Conservation (phyloP, 164 flowering plant genomes). For the Echeveria elegans region DNA sequence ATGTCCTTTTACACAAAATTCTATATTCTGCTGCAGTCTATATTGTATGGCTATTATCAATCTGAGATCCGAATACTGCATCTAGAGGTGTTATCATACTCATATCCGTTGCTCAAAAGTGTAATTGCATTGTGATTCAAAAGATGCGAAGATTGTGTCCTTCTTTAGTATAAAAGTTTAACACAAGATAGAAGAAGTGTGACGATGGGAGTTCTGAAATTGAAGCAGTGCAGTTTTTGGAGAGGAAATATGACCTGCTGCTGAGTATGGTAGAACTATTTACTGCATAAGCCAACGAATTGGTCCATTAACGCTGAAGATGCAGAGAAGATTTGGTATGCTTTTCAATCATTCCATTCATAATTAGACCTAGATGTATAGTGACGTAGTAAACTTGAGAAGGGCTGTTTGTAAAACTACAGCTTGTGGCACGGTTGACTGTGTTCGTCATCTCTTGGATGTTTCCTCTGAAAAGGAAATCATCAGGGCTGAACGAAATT, state of each 20-base stretch:
- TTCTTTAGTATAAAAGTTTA: not conserved
- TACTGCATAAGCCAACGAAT: conserved; percentile 87
- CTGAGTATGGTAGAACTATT: conserved; percentile 98
- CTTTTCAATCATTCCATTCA: not conserved
- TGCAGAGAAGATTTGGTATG: conserved; percentile 86
- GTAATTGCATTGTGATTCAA: not conserved
- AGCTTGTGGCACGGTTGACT: no score
- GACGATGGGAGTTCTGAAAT: not conserved
- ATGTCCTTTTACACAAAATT: no score
- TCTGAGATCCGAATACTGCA: no score
- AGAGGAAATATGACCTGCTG: conserved; percentile 96
- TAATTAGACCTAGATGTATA: not conserved
- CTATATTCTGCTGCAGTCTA: no score
- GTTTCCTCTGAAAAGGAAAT: conserved; percentile 89
- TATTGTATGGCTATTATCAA: no score
- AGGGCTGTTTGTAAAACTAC: no score
- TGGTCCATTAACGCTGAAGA: conserved; percentile 87
- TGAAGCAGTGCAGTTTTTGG: conserved; percentile 95
- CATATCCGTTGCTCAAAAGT: no score
- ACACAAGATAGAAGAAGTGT: no score
- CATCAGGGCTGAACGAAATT: conserved; percentile 82
- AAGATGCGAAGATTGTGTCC: not conserved
- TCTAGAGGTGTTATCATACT: no score
- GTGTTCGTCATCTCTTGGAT: no score
- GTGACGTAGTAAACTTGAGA: not conserved